Evolutionary conservation across 2,329 filamentous ascomycete species (phyloP).

Genomic region (Aschersonia sp.): DNA sequence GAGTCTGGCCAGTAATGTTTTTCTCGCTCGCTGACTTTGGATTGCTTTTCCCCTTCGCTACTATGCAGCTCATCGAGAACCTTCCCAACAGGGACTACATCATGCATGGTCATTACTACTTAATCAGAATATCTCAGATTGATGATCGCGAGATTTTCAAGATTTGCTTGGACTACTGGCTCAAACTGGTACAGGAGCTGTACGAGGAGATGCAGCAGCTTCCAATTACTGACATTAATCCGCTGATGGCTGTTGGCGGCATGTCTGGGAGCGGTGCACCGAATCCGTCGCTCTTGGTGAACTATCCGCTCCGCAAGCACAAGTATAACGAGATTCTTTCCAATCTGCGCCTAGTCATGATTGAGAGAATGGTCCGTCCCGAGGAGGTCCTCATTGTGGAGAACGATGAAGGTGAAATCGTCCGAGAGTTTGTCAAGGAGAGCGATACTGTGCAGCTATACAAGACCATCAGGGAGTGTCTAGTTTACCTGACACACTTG

Average conservation of each 20-base stretch:
- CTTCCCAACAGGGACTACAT: constrained; percentile 91
- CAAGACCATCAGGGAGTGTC: constrained; percentile 93
- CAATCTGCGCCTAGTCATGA: constrained; percentile 94
- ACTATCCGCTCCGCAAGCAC: constrained; percentile 91
- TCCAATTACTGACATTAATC: constrained; percentile 84
- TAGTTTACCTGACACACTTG: constrained; percentile 93
- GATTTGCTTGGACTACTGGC: constrained; percentile 98
- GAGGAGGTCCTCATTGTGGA: constrained; percentile 99
- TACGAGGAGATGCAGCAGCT: constrained; percentile 98
- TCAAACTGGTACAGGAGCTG: constrained; percentile 90
- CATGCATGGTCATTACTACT: constrained; percentile 91
- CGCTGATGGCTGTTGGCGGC: constrained; percentile 64
- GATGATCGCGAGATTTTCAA: constrained; percentile 99
- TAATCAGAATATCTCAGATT: constrained; percentile 96
- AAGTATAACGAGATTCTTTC: constrained; percentile 92
- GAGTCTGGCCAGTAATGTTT: too few relatives aligned
- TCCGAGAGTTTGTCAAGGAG: constrained; percentile 98
- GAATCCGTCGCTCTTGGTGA: constrained; percentile 70
- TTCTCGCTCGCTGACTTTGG: background rate
- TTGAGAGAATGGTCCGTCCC: constrained; percentile 97
- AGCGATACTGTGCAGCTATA: constrained; percentile 98
- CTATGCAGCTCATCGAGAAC: constrained; percentile 69
- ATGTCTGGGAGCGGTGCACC: constrained; percentile 69
- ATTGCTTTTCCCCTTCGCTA: background rate
- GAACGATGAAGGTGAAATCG: constrained; percentile 97